A percentile compares a stretch with the other conserved stretches of the same genome.
phyloP scores from a whole-genome alignment of 2,329 filamentous ascomycete species.

The Calonectria crousiana region DNA sequence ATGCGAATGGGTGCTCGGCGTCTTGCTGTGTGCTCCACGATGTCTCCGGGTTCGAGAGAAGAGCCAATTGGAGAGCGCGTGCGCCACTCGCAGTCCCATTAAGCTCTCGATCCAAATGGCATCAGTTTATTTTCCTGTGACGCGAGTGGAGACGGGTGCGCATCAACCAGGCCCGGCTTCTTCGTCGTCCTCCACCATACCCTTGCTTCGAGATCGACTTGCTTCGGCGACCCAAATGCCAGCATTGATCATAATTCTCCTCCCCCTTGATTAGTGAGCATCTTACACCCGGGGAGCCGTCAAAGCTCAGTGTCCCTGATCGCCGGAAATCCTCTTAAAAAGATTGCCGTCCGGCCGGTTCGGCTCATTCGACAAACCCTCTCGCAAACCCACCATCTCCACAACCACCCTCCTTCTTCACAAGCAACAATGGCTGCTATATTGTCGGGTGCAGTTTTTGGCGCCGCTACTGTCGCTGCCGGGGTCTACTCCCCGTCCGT shows the following conservation, averaged over 20 bases:
- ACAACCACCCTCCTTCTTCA: not conserved
- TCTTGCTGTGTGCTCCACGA: not conserved
- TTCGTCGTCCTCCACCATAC: slow-evolving; percentile 3
- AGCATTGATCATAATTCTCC: not conserved
- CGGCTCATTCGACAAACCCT: not conserved
- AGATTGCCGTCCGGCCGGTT: not conserved
- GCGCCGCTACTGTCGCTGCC: slow-evolving; percentile 69
- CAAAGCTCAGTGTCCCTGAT: not conserved
- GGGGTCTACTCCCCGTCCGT: slow-evolving; percentile 71
- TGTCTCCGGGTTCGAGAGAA: not conserved
- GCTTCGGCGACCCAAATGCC: slow-evolving; percentile 11
- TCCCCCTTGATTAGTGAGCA: slow-evolving; percentile 11
- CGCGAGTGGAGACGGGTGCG: slow-evolving; percentile 10
- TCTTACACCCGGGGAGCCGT: not conserved
- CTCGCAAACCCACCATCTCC: not conserved
- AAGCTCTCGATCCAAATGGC: slow-evolving; percentile 14
- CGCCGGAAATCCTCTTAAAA: not conserved
- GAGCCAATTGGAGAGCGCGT: not conserved
- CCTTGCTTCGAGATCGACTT: not conserved
- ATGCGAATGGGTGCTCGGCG: not conserved
- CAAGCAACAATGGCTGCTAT: slow-evolving; percentile 46
- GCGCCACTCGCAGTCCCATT: not conserved
- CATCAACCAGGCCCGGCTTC: not conserved
- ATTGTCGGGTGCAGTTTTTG: slow-evolving; percentile 69
- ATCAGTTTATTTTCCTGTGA: slow-evolving; percentile 16